A percentile compares a stretch with the other conserved stretches of the same genome.
phyloP scores from a whole-genome alignment of 192 early-diverging fungal species.

The Dissophora ornata region DNA sequence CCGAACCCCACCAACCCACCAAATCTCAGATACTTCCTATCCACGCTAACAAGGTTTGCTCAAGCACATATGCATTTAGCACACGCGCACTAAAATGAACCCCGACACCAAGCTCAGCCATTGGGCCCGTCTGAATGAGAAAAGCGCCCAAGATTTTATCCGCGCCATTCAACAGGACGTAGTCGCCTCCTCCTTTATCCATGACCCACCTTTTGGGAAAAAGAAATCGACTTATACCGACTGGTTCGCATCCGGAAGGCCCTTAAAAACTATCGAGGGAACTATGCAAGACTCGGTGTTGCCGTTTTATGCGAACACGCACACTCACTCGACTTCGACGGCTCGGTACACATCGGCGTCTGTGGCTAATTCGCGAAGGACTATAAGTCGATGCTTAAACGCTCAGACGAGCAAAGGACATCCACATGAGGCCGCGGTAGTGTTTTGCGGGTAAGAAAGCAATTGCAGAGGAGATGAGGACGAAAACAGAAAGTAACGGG shows the following conservation, averaged over 20 bases:
- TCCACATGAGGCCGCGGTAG: conserved; percentile 15
- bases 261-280: conserved; percentile 7
- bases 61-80: no score
- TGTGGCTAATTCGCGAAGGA: conserved; percentile 8
- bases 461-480: no score
- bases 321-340: conserved; percentile 22
- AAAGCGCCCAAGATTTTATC: not conserved
- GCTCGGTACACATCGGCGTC: conserved; percentile 9
- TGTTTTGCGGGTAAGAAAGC: conserved; percentile 35
- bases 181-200: conserved; percentile 13
- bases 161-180: conserved; percentile 12
- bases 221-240: conserved; percentile 28
- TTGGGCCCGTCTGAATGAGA: not conserved
- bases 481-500: no score
- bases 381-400: conserved; percentile 16
- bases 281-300: conserved; percentile 13
- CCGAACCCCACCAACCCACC: no score
- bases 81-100: conserved; percentile 7
- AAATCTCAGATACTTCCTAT: no score
- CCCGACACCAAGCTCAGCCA: conserved; percentile 1
- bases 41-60: no score
- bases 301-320: conserved; percentile 27
- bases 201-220: conserved; percentile 14
- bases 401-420: conserved; percentile 12
- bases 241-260: conserved; percentile 20